phyloP scores from a whole-genome alignment of 768 basidiomycete genomes.

The Lactarius akahatsu region DNA sequence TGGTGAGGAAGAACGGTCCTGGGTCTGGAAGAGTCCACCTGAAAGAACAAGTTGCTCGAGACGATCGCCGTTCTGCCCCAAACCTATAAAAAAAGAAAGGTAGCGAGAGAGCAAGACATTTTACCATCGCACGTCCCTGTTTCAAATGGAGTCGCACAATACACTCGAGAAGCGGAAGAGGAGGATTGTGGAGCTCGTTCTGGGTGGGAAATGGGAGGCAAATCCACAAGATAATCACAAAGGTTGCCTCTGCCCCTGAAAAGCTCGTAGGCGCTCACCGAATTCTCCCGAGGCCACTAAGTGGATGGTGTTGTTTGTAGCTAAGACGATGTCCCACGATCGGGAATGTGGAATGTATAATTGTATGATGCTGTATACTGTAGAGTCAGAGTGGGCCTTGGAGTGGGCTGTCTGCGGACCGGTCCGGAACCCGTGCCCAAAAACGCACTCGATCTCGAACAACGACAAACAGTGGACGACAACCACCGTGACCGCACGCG shows the following conservation, averaged over 20 bases:
- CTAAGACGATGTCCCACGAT: too few species aligned
- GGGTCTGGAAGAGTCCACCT: slow-evolving; percentile 65
- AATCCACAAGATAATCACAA: neutral
- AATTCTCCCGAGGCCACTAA: neutral
- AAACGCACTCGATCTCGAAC: neutral
- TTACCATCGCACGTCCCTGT: slow-evolving; percentile 17
- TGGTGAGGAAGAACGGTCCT: slow-evolving; percentile 59
- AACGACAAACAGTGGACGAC: neutral
- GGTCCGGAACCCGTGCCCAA: neutral
- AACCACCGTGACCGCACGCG: too few species aligned
- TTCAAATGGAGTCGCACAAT: neutral
- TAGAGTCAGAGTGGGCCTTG: too few species aligned
- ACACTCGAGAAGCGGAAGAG: neutral
- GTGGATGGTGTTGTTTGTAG: neutral
- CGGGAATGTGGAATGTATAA: too few species aligned
- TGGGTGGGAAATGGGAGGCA: neutral
- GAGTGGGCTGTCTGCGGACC: slow-evolving; percentile 10
- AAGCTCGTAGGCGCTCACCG: neutral
- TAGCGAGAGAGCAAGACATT: neutral
- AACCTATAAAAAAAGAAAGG: slow-evolving; percentile 8
- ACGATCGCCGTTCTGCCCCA: slow-evolving; percentile 28
- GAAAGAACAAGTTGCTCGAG: slow-evolving; percentile 74
- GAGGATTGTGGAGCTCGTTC: neutral
- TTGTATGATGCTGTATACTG: neutral
- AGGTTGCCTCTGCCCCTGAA: neutral